A percentile compares a stretch with the other conserved stretches of the same genome.
These are phyloP conservation scores for Echites panduratus DNA, from an alignment of 257 asterid species.

Conservation along the genomic window DNA sequence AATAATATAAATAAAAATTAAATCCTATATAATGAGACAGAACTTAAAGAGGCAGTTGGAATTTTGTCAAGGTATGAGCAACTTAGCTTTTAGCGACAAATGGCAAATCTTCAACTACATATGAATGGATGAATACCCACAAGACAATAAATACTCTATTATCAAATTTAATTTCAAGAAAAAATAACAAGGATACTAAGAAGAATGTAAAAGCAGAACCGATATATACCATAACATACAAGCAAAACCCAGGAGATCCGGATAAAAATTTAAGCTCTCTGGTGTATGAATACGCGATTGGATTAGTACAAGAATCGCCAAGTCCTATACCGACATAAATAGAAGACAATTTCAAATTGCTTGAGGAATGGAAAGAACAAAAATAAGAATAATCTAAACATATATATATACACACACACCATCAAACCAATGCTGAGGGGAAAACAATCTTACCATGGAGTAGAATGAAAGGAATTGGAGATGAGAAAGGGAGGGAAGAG, in stretches of 20 bases:
- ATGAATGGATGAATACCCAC: background rate
- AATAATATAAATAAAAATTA: no score
- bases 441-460: slow-evolving; percentile 19
- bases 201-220: background rate
- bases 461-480: slow-evolving; percentile 27
- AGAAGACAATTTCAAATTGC: background rate
- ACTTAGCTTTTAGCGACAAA: background rate
- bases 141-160: no score
- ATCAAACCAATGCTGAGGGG: background rate
- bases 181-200: no score
- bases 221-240: slow-evolving; percentile 4
- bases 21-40: no score
- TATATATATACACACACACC: background rate
- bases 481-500: slow-evolving; percentile 6
- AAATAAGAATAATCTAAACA: no score
- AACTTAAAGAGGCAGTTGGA: no score
- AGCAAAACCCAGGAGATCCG: slow-evolving; percentile 16
- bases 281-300: background rate
- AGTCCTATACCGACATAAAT: slow-evolving; percentile 1
- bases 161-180: background rate
- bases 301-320: slow-evolving; percentile 16
- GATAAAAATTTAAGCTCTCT: slow-evolving; percentile 10
- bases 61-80: no score
- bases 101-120: background rate
- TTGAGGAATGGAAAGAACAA: no score